Percentiles rank a stretch among this genome's conserved stretches.
Evolutionary conservation across 768 basidiomycete species (phyloP).

Genomic region (Tricholoma bakamatsutake): DNA sequence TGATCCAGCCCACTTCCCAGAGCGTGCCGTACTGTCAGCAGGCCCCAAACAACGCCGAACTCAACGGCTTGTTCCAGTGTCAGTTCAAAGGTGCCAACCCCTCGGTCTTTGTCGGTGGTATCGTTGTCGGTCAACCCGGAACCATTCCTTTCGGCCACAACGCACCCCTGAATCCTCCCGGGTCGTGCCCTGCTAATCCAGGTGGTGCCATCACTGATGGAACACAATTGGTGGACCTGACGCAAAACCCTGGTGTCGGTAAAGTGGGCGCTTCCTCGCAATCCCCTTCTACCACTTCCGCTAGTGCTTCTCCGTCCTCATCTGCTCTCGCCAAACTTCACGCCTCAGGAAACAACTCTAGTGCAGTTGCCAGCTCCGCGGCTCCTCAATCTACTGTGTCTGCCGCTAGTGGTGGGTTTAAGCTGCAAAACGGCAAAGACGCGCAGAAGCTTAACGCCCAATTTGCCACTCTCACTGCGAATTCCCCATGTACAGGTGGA

Average conservation of each 20-base stretch:
- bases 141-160: constrained; percentile 49
- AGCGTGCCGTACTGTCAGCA: constrained; percentile 48
- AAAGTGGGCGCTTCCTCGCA: constrained; percentile 2
- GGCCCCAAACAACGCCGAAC: constrained; percentile 45
- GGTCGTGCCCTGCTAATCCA: constrained; percentile 46
- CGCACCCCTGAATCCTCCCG: constrained; percentile 35
- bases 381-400: constrained; percentile 1
- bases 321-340: constrained; percentile 9
- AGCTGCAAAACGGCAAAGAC: constrained; percentile 30
- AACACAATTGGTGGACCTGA: constrained; percentile 31
- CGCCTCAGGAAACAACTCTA: neutral
- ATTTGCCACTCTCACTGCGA: constrained; percentile 32
- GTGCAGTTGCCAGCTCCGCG: neutral
- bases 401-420: constrained; percentile 18
- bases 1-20: constrained; percentile 32
- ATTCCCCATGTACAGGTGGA: constrained; percentile 31
- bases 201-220: constrained; percentile 46
- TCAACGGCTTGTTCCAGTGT: constrained; percentile 53
- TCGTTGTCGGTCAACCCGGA: constrained; percentile 35
- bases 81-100: constrained; percentile 46
- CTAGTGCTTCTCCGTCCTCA: constrained; percentile 13
- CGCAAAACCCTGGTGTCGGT: constrained; percentile 28
- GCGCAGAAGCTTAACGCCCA: constrained; percentile 34
- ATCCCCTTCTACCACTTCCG: constrained; percentile 10
- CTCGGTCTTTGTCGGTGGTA: constrained; percentile 38